These are phyloP conservation scores for Metschnikowia kunwiensis DNA, from an alignment of 805 yeast genomes.

Conservation along the genomic window DNA sequence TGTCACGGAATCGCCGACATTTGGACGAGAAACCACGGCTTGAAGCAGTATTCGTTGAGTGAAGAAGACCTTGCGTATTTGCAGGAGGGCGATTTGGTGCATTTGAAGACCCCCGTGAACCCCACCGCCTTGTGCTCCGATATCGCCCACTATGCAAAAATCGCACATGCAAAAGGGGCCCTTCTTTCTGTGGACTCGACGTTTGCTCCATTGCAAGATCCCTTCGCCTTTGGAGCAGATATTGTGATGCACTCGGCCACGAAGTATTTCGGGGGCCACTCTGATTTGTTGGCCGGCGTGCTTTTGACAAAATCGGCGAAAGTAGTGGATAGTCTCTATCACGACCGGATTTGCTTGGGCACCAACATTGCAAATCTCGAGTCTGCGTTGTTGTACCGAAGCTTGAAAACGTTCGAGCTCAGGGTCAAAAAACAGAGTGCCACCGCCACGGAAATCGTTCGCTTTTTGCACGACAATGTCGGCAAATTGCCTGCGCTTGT, in stretches of 20 bases:
- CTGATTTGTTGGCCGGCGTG: constrained; percentile 83
- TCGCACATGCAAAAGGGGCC: constrained; percentile 79
- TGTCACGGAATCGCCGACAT: constrained; percentile 67
- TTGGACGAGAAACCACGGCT: constrained; percentile 56
- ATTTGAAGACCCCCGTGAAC: constrained; percentile 84
- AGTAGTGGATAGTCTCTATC: constrained; percentile 44
- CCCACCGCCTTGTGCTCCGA: constrained; percentile 72
- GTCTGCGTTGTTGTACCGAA: constrained; percentile 67
- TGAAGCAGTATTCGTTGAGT: constrained; percentile 40
- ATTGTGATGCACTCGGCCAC: constrained; percentile 91
- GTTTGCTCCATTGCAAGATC: constrained; percentile 83
- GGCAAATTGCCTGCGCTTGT: constrained; percentile 47
- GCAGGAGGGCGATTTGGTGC: constrained; percentile 70
- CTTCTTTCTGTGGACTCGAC: constrained; percentile 74
- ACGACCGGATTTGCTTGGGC: constrained; percentile 71
- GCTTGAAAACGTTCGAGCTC: constrained; percentile 75
- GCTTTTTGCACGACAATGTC: constrained; percentile 51
- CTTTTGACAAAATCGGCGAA: constrained; percentile 58
- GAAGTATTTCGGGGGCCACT: constrained; percentile 94
- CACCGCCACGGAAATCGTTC: constrained; percentile 60
- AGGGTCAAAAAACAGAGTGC: constrained; percentile 65
- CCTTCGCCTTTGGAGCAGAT: constrained; percentile 82
- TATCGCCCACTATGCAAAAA: constrained; percentile 57
- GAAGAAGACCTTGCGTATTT: constrained; percentile 45
- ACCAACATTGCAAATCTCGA: constrained; percentile 79